Base-by-base conservation (phyloP, 208 protist genomes). In the Trypanosoma vivax region DNA sequence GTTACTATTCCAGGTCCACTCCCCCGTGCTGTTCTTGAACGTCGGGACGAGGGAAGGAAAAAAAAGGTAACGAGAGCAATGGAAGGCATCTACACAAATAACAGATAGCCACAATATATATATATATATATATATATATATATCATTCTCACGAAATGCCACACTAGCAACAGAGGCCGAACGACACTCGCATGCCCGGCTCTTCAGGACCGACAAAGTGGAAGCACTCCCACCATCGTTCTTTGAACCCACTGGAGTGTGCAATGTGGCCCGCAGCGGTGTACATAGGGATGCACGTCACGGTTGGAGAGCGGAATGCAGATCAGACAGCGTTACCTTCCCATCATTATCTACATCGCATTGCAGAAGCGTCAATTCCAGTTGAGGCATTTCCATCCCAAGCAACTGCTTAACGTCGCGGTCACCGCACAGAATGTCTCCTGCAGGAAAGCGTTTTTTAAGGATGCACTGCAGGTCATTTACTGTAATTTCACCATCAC, bases 311-410 rank as follows among this genome's bases (percentile, higher is more conserved):
- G 76, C 60, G 2, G 42, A 60, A 7, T 33, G 42, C 13, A 92
- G 24, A 50, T 92, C 85, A 3, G 50, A 16, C 11, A 83, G 4
- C 5, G 78, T 86, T 3, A 92, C 65, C 9, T 60, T 24, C 13
- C 85, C 85, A 38, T 92, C 81, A 1, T 56, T 70, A 48, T 92
- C 67, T 7, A 86, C 38, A 39, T 92, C 85, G 31, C 73, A 73
- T 55, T 88, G 76, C n/a, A 41, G 19, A 2, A 89, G 43, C 3
- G 76, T 79, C 1, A 50, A 35, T 9, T 68, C 60, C 13, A 88
- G 38, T 53, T 87, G 78, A 14, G 60, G 50, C 0, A 59, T 50
- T 29, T 72, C 71, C 85, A 92, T 92, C 29, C 41, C 57, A 35
- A 49, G 69, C 35, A 90, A 46, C 23, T 55, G 43, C 5, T 53